phyloP scores from a whole-genome alignment of 202 grass and related monocot genomes.

The Digitaria exilis region DNA sequence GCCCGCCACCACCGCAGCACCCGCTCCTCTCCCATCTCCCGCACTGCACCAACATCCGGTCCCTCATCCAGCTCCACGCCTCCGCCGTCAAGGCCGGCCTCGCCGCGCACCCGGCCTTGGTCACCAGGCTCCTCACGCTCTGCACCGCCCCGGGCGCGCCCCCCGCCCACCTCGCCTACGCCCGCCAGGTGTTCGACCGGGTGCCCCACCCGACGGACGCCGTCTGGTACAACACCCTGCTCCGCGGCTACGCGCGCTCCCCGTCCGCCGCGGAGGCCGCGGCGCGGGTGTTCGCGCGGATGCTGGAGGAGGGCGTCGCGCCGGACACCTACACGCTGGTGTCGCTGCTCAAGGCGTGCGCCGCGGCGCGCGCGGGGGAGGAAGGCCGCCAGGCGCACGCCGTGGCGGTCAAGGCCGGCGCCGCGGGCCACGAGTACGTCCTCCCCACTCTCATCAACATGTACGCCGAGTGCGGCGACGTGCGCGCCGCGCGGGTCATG shows the following conservation, averaged over 20 bases:
- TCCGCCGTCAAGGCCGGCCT: constrained; percentile 62
- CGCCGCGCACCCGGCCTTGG: constrained; percentile 43
- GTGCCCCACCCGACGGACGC: constrained; percentile 52
- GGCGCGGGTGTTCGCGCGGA: constrained; percentile 45
- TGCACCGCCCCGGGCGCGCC: constrained; percentile 26
- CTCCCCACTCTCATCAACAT: constrained; percentile 73
- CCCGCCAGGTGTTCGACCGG: constrained; percentile 68
- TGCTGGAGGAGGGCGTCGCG: constrained; percentile 58
- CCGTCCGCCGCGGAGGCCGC: constrained; percentile 13
- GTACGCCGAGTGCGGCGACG: constrained; percentile 70
- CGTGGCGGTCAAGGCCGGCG: constrained; percentile 51
- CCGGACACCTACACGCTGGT: constrained; percentile 71
- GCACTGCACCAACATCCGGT: constrained; percentile 49
- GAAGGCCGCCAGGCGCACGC: constrained; percentile 62
- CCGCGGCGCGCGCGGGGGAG: constrained; percentile 35
- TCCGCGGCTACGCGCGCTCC: constrained; percentile 65
- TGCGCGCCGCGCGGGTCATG: constrained; percentile 35
- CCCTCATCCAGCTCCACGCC: constrained; percentile 58
- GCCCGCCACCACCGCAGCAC: background rate
- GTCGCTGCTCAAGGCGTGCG: constrained; percentile 68
- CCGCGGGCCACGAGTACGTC: constrained; percentile 61
- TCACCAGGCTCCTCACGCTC: constrained; percentile 57
- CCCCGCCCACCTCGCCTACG: constrained; percentile 51
- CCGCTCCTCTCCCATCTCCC: constrained; percentile 54
- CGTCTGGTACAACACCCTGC: constrained; percentile 73